Evolutionary conservation across 148 eudicot species (phyloP).

Genomic region (Rhododendron henanense): DNA sequence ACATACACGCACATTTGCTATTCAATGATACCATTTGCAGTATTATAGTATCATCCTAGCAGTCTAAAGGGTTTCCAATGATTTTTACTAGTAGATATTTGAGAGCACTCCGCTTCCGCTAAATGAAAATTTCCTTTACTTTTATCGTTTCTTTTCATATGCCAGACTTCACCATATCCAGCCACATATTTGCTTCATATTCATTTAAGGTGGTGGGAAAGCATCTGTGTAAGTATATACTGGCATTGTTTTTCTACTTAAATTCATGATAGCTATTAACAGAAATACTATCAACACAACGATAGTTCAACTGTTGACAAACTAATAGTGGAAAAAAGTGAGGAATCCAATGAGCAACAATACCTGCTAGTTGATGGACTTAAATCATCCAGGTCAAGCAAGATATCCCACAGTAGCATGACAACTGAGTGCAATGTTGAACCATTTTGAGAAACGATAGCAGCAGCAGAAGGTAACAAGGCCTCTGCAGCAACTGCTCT

Average conservation of each 20-base stretch:
- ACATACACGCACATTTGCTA: background rate
- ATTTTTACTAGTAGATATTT: background rate
- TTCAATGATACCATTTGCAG: background rate
- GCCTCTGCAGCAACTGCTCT: conserved; percentile 99
- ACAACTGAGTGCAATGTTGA: conserved; percentile 66
- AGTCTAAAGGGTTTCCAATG: background rate
- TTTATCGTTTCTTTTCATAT: background rate
- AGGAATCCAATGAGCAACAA: background rate
- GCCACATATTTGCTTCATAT: background rate
- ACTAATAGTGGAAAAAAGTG: background rate
- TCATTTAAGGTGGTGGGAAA: background rate
- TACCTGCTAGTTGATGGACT: conserved; percentile 97
- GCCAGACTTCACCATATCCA: background rate
- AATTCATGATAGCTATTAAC: background rate
- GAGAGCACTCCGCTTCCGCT: background rate
- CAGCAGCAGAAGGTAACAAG: conserved; percentile 81
- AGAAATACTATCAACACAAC: background rate
- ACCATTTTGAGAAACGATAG: conserved; percentile 68
- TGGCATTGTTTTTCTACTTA: background rate
- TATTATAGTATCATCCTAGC: background rate
- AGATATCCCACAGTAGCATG: conserved; percentile 93
- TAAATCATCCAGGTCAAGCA: conserved; percentile 95
- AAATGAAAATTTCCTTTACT: background rate
- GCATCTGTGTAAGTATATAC: background rate
- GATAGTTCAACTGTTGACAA: background rate